Evolutionary conservation across 371 early-diverging fungal genomes (phyloP), one percentile per base, ranked within the genome.

Genomic region (Funneliformis caledonium): DNA sequence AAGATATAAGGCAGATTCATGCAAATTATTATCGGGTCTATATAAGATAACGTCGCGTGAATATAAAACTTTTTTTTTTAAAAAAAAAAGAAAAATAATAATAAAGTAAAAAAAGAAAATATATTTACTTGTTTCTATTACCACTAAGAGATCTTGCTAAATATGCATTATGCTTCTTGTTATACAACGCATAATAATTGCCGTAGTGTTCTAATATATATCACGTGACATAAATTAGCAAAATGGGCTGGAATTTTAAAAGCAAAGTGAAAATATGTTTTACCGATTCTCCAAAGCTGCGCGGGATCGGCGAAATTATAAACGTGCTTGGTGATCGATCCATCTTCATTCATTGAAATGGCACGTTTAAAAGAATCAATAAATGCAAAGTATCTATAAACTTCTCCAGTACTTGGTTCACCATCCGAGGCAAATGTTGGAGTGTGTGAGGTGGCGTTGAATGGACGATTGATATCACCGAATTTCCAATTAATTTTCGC

Each of bases 371-470:
- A 0, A 50, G 26, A 6, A 72, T 72, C 72, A 31, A 72, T 22
- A 26, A 72, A 72, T 72, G 50, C 72, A 52, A 72, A 72, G 50
- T 72, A 72, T 31, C 72, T n/a, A 47, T 72, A 72, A 12, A 72
- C 50, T 72, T 47, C 48, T 16, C 56, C 52, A 33, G 4, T 72
- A 48, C 16, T n/a, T 50, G 72, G 14, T n/a, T 22, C 72, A 42
- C 19, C 22, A 42, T 33, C 11, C 22, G 37, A 10, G 16, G 9
- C 11, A 45, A 16, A 69, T 14, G 70, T 9, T 22, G 45, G 11
- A 8, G 16, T 10, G 16, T 43, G 22, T 69, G 70, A 22, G 45
- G n/a, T 43, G 22, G 45, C 10, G 12, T 37, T 69, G 3, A 69
- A 69, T 43, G 42, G 43, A 47, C 45, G 11, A 8, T 69, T 16